Evolutionary conservation across 1,284 basidiomycete species (phyloP).

Genomic region (Malassezia psittaci): DNA sequence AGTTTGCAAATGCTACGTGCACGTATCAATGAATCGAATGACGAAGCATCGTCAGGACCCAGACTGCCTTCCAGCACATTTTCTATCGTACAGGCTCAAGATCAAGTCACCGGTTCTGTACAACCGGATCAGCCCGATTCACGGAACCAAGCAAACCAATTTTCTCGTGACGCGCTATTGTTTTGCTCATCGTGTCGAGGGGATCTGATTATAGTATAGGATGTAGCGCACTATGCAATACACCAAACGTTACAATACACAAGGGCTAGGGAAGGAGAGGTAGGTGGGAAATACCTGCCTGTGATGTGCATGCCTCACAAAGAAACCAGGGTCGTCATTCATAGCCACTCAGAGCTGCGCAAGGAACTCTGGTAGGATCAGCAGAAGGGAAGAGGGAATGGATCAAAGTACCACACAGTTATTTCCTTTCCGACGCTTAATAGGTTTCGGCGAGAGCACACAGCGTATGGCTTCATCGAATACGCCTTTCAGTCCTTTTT

Average conservation of each 20-base stretch:
- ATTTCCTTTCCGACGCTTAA: slow-evolving; percentile 43
- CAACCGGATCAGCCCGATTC: slow-evolving; percentile 1
- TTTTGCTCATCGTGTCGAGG: slow-evolving; percentile 21
- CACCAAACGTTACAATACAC: slow-evolving; percentile 4
- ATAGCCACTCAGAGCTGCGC: neutral
- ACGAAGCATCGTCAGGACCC: neutral
- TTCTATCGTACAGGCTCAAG: slow-evolving; percentile 4
- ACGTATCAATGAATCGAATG: slow-evolving; percentile 9
- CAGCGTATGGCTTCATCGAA: slow-evolving; percentile 46
- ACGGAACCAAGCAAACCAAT: slow-evolving; percentile 14
- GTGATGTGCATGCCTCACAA: neutral
- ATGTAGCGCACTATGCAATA: slow-evolving; percentile 2
- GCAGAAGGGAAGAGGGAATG: neutral
- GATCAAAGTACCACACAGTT: slow-evolving; percentile 40
- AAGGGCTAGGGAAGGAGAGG: neutral
- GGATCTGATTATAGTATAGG: slow-evolving; percentile 12
- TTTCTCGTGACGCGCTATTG: slow-evolving; percentile 19
- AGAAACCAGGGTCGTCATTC: neutral
- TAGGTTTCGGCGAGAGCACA: slow-evolving; percentile 39
- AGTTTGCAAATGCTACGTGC: slow-evolving; percentile 21
- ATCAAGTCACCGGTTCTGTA: neutral
- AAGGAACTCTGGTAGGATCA: neutral
- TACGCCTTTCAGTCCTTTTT: slow-evolving; percentile 59
- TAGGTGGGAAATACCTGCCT: neutral
- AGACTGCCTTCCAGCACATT: slow-evolving; percentile 10